A percentile compares a stretch with the other conserved stretches of the same genome.
Conservation (phyloP, 257 asterid genomes). For the Salvia hispanica region DNA sequence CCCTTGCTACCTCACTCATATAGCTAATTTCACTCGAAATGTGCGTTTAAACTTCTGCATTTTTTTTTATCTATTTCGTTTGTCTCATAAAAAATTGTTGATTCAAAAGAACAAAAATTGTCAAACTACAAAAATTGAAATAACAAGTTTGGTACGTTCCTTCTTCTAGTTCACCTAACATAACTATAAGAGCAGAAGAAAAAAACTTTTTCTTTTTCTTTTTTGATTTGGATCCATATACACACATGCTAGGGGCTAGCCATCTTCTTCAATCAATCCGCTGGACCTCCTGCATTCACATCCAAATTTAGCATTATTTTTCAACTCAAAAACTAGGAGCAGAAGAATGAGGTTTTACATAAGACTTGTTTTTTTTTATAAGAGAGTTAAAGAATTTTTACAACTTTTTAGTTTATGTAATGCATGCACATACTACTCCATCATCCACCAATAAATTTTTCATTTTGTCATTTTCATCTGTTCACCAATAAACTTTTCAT, state of each 20-base stretch:
- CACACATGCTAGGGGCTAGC: neutral
- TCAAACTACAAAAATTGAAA: slow-evolving; percentile 38
- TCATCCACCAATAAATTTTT: too few relatives aligned
- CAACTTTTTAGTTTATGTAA: too few relatives aligned
- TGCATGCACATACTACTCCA: too few relatives aligned
- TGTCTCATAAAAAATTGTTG: slow-evolving; percentile 5
- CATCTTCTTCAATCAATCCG: slow-evolving; percentile 13
- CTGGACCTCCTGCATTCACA: slow-evolving; percentile 24
- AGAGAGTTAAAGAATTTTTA: too few relatives aligned
- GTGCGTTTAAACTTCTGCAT: neutral
- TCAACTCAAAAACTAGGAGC: neutral
- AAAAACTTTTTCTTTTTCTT: neutral
- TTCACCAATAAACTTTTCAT: too few relatives aligned
- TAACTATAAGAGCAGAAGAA: slow-evolving; percentile 18
- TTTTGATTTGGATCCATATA: slow-evolving; percentile 16
- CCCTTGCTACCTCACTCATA: too few relatives aligned
- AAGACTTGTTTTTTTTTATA: too few relatives aligned
- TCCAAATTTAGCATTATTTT: neutral
- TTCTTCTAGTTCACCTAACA: slow-evolving; percentile 32
- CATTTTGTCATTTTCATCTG: too few relatives aligned
- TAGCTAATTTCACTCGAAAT: neutral
- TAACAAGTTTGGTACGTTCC: slow-evolving; percentile 25
- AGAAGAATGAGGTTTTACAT: neutral
- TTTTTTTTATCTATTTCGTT: neutral
- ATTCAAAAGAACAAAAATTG: slow-evolving; percentile 17